Percentiles rank a stretch among this genome's conserved stretches.
These are phyloP conservation scores for Lachnellula hyalina DNA, from an alignment of 2,329 filamentous ascomycete genomes.

Conservation along the genomic window DNA sequence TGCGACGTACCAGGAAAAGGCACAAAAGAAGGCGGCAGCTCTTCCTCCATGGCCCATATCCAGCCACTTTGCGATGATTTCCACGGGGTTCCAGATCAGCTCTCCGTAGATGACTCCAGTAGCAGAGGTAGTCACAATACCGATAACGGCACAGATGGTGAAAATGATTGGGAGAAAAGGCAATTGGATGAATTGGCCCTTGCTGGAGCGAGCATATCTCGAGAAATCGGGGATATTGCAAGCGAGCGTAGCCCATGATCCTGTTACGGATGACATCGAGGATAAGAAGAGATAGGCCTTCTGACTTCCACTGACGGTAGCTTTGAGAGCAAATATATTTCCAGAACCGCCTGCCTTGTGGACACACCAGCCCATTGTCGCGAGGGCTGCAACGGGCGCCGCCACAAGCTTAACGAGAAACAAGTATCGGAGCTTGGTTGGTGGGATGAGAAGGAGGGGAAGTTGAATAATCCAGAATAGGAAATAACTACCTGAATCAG, in stretches of 20 bases:
- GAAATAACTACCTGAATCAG: conserved; percentile 40
- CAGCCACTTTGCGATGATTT: conserved; percentile 41
- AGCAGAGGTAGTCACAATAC: conserved; percentile 54
- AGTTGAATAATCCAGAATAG: conserved; percentile 35
- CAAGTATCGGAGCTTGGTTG: conserved; percentile 42
- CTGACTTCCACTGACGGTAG: conserved; percentile 23
- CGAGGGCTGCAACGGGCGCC: conserved; percentile 55
- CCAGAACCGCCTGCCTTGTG: conserved; percentile 45
- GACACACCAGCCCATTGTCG: conserved; percentile 59
- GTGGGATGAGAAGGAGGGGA: conserved; percentile 46
- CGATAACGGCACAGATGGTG: conserved; percentile 37
- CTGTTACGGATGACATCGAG: conserved; percentile 29
- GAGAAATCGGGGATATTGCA: conserved; percentile 34
- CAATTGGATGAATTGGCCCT: conserved; percentile 37
- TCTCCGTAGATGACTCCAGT: conserved; percentile 46
- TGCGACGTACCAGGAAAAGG: conserved; percentile 48
- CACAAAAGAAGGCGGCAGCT: conserved; percentile 43
- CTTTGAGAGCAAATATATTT: conserved; percentile 21
- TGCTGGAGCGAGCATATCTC: conserved; percentile 26
- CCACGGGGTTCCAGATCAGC: conserved; percentile 46
- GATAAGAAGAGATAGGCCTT: conserved; percentile 27
- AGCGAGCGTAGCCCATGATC: conserved; percentile 30
- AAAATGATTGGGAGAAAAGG: conserved; percentile 28
- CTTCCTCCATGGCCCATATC: conserved; percentile 39
- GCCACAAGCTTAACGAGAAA: conserved; percentile 46